Base-by-base conservation (phyloP, 1,139 yeast species). In the Candida mesenterica region DNA sequence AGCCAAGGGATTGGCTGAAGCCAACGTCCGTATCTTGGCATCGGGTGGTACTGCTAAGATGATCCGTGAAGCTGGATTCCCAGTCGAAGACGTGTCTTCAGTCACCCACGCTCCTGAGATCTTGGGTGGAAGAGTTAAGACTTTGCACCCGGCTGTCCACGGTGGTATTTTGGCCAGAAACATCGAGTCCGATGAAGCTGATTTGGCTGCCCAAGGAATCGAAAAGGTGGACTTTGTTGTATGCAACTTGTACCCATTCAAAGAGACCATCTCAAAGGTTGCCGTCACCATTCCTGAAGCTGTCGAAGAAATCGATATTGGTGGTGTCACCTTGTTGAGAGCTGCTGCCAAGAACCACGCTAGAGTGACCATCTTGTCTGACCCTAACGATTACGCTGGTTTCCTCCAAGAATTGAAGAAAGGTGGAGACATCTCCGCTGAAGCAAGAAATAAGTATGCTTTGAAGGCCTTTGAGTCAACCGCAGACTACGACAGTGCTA, bases 341-440 rank as follows among this genome's bases (percentile, higher is more conserved):
- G 98, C 98, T 34, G 98, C 98, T 42, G 98, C 98, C 44, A 92
- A 92, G 74, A 92, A 92, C 70, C 98, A 92, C 64, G 74, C 95
- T 42, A 81, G 98, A 67, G 98, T 92, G 43, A 86, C 96, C 42
- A 90, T 92, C 48, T 73, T 92, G 55, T 85, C 95, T 24, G 98
- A 92, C 65, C 98, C 98, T 47, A 72, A 72, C 41, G 98, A 92
- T 66, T 92, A 92, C 65, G 81, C 96, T 36, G 77, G 73, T 33
- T 92, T 92, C 65, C 70, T 92, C 49, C 78, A 80, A 59, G 96
- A 92, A 65, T 76, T 92, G 57, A 68, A 71, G 52, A 46, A 63
- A 36, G 30, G 30, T 20, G 94, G 94, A 37, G 88, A 81, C 53
- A 77, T 92, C 49, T 71, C 95, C 28, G 63, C 71, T 43, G 84